A percentile compares a stretch with the other conserved stretches of the same genome.
Conservation (phyloP, 2,329 filamentous ascomycete genomes). For the Seiridium cupressi region DNA sequence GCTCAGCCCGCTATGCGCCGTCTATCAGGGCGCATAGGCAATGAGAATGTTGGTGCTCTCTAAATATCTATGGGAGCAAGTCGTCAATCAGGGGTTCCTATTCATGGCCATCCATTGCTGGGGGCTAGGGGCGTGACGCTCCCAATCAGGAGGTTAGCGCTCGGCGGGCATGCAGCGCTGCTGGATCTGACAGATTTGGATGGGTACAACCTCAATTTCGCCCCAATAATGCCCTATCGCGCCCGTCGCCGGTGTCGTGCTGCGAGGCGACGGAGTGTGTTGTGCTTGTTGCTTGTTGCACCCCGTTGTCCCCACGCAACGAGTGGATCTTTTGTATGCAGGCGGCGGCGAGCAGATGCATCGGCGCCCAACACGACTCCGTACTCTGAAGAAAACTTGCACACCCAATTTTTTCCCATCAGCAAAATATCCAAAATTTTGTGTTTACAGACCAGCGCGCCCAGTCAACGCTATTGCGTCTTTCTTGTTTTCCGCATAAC, state of each 20-base stretch:
- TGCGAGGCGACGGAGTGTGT: neutral
- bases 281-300: neutral
- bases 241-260: too few species aligned
- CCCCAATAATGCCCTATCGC: too few species aligned
- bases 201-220: neutral
- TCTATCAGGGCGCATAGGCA: neutral
- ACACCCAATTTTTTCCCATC: constrained; percentile 3
- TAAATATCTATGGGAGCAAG: neutral
- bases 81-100: neutral
- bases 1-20: neutral
- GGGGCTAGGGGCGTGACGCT: neutral
- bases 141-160: neutral
- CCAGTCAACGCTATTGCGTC: neutral
- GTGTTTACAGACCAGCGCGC: neutral
- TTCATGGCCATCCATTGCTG: neutral
- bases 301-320: neutral
- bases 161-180: too few species aligned
- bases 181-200: neutral
- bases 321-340: constrained; percentile 1
- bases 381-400: constrained; percentile 3
- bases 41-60: neutral
- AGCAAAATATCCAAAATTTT: neutral
- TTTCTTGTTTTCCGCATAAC: too few species aligned
- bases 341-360: neutral
- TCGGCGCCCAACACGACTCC: constrained; percentile 7